These are phyloP conservation scores for Nicotiana tabacum DNA, from an alignment of 257 asterid genomes.

Conservation along the genomic window DNA sequence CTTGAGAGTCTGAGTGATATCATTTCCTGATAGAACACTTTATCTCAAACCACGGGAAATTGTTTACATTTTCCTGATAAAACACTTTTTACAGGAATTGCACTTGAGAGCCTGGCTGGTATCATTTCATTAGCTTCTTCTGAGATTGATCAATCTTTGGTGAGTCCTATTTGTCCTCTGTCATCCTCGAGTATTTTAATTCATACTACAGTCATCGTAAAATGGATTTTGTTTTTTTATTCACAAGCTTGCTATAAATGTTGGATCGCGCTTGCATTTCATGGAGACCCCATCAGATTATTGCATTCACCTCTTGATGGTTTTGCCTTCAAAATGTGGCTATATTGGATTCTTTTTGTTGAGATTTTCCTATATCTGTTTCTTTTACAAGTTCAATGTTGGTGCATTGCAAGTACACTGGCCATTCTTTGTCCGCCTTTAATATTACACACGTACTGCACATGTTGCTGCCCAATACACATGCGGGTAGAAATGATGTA, in stretches of 20 bases:
- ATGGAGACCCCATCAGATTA: neutral
- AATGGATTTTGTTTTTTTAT: neutral
- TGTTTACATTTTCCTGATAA: slow-evolving; percentile 2
- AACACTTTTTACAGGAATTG: slow-evolving; percentile 54
- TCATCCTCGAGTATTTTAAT: neutral
- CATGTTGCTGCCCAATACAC: neutral
- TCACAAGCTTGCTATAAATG: neutral
- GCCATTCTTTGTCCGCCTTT: neutral
- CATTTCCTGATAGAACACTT: too few species aligned
- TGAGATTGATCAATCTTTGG: slow-evolving; percentile 74
- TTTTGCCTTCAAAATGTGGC: neutral
- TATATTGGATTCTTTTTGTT: neutral
- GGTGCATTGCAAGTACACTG: neutral
- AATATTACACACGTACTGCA: neutral
- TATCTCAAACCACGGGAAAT: too few species aligned
- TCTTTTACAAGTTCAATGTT: neutral
- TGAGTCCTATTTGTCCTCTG: slow-evolving; percentile 27
- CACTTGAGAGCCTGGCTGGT: slow-evolving; percentile 86
- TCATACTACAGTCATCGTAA: neutral
- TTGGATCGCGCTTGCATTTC: neutral
- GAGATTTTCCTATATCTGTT: neutral
- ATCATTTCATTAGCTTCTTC: slow-evolving; percentile 72
- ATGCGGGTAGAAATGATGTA: neutral
- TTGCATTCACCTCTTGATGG: neutral
- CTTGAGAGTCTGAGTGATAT: too few species aligned